Evolutionary conservation across 306 rosid species (phyloP), one percentile per base, ranked within the genome.

Genomic region (Psophocarpus tetragonolobus): DNA sequence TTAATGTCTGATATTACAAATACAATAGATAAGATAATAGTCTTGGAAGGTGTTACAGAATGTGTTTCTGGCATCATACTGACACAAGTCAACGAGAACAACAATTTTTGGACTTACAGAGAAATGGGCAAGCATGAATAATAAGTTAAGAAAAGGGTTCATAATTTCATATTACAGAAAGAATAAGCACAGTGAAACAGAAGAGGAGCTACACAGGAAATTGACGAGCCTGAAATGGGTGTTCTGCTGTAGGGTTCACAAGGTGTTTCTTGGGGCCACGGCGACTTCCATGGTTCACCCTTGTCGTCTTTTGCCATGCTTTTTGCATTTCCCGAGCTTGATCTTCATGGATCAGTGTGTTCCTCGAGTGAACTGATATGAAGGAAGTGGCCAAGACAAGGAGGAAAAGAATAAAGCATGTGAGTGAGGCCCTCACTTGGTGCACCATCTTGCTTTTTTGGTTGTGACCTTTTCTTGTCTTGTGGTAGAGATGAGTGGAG

Each of bases 281-380:
- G 20, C 38, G 81, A 72, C 97, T 89, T 85, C 97, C 97, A 75
- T 91, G 97, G 67, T 91, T 91, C 81, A 87, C 83, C 90, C 92
- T 38, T 50, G 85, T 51, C 90, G 75, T 87, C 91, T 84, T 83
- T 9, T 83, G 36, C 89, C 83, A 58, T 41, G 18, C 58, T 44
- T 38, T 74, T 5, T 75, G 68, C 6, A 23, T 7, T 71, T 71
- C 78, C 54, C 23, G 4, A 20, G 18, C 67, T 54, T 58, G 84
- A 15, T 41, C 62, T 58, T 61, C 83, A 30, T 12, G 12, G 42
- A 35, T 77, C 10, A 35, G 85, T 21, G 62, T 20, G 80, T 44
- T 47, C 38, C 48, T 62, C 11, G 90, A 70, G 48, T 76, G 85
- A 44, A 74, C 73, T 67, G 87, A 76, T 4, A 44, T 14, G 69